phyloP scores from a whole-genome alignment of 2,329 filamentous ascomycete species.

The Colletotrichum eleusines region DNA sequence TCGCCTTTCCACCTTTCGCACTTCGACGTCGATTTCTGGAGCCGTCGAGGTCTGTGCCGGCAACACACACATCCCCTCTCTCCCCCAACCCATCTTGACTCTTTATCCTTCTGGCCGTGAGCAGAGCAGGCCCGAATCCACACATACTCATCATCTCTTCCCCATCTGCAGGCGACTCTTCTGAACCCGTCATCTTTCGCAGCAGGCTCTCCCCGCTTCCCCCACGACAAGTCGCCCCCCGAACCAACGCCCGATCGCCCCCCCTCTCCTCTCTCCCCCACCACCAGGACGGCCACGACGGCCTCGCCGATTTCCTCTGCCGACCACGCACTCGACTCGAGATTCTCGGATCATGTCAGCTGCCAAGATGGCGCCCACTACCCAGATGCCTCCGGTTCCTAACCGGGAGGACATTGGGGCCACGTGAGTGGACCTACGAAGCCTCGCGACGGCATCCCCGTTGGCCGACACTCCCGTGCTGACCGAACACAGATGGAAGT shows the following conservation, averaged over 20 bases:
- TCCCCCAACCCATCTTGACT: neutral
- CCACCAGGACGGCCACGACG: slow-evolving; percentile 45
- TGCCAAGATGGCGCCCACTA: slow-evolving; percentile 51
- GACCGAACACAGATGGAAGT: slow-evolving; percentile 77
- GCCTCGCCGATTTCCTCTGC: slow-evolving; percentile 37
- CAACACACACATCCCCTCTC: slow-evolving; percentile 11
- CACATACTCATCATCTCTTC: slow-evolving; percentile 1
- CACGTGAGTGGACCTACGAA: slow-evolving; percentile 53
- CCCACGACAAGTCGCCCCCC: slow-evolving; percentile 12
- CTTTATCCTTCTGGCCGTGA: slow-evolving; percentile 6
- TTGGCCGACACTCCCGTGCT: slow-evolving; percentile 35
- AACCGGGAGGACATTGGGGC: slow-evolving; percentile 71
- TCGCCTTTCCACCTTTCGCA: slow-evolving; percentile 11
- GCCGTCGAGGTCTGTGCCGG: slow-evolving; percentile 17
- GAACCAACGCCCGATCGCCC: slow-evolving; percentile 32
- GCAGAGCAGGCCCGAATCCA: slow-evolving; percentile 4
- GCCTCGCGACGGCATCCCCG: slow-evolving; percentile 17
- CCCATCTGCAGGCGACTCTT: slow-evolving; percentile 3
- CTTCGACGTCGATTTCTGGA: slow-evolving; percentile 22
- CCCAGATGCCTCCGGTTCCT: slow-evolving; percentile 68
- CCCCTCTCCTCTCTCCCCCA: slow-evolving; percentile 38
- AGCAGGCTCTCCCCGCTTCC: slow-evolving; percentile 30
- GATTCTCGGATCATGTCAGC: slow-evolving; percentile 48
- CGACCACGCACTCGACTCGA: slow-evolving; percentile 27
- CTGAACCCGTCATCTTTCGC: slow-evolving; percentile 27